Conservation (phyloP, 257 asterid species). For the Cinchona pubescens region DNA sequence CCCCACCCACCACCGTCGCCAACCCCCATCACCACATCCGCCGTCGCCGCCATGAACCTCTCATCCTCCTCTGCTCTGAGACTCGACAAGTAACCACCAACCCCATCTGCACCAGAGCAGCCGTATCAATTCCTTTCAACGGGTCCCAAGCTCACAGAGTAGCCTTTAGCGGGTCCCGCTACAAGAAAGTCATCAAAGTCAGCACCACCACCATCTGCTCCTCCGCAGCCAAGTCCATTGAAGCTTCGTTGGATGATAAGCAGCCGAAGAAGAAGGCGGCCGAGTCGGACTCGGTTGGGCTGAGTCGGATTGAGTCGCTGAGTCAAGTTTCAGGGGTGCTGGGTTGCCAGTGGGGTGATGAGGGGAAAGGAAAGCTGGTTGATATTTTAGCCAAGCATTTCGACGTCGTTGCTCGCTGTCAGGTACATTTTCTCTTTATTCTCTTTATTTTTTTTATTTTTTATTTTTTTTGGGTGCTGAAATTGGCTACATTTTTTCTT, state of each 20-base stretch:
- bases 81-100: constrained; percentile 14
- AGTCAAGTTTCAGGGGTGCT: constrained; percentile 94
- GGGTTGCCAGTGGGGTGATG: constrained; percentile 99
- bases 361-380: constrained; percentile 94
- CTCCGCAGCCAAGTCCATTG: constrained; percentile 13
- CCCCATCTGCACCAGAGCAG: constrained; percentile 10
- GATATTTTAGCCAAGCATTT: constrained; percentile 85
- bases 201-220: constrained; percentile 7
- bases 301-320: constrained; percentile 64
- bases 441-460: neutral
- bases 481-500: too few relatives aligned
- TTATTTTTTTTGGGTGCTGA: too few relatives aligned
- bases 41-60: constrained; percentile 16
- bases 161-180: neutral
- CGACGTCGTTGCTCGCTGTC: constrained; percentile 95
- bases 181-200: constrained; percentile 8
- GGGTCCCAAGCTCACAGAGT: constrained; percentile 18
- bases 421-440: constrained; percentile 42
- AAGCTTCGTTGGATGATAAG: constrained; percentile 23
- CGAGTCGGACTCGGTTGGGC: constrained; percentile 19
- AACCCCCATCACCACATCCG: neutral
- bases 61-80: constrained; percentile 16
- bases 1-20: too few relatives aligned
- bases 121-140: constrained; percentile 12
- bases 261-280: constrained; percentile 21